Percentiles rank a stretch among this genome's conserved stretches.
These are phyloP conservation scores for Sporothrix globosa DNA, from an alignment of 2,329 filamentous ascomycete species.

Conservation along the genomic window DNA sequence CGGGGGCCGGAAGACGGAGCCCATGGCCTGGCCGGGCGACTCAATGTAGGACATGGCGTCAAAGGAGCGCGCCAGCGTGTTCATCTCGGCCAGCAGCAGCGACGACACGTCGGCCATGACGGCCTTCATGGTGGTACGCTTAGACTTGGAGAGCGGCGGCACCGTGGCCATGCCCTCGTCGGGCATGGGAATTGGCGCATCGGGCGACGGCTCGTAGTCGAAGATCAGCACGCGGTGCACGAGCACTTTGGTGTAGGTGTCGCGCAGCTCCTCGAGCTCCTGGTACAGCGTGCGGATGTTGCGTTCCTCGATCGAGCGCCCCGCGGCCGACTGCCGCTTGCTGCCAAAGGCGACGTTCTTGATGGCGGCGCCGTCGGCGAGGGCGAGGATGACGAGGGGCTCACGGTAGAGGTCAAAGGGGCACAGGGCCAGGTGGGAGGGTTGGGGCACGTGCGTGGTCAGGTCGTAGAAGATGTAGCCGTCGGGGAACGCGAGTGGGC, in stretches of 20 bases:
- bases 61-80: conserved; percentile 70
- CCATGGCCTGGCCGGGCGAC: conserved; percentile 65
- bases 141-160: conserved; percentile 68
- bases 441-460: conserved; percentile 75
- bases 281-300: conserved; percentile 64
- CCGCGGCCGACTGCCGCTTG: conserved; percentile 58
- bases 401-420: conserved; percentile 92
- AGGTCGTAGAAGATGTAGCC: conserved; percentile 89
- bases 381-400: conserved; percentile 77
- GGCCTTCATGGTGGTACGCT: conserved; percentile 78
- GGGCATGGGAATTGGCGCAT: conserved; percentile 58
- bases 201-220: conserved; percentile 62
- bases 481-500: conserved; percentile 81
- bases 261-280: conserved; percentile 70
- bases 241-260: conserved; percentile 74
- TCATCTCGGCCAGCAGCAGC: conserved; percentile 73
- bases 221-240: conserved; percentile 81
- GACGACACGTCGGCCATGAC: conserved; percentile 79
- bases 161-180: conserved; percentile 73
- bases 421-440: conserved; percentile 75
- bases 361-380: conserved; percentile 79
- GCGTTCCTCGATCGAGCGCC: conserved; percentile 56
- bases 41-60: conserved; percentile 76
- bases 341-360: conserved; percentile 54
- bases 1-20: conserved; percentile 37